Base-by-base conservation (phyloP, 805 yeast species). In the Candida schatavii region DNA sequence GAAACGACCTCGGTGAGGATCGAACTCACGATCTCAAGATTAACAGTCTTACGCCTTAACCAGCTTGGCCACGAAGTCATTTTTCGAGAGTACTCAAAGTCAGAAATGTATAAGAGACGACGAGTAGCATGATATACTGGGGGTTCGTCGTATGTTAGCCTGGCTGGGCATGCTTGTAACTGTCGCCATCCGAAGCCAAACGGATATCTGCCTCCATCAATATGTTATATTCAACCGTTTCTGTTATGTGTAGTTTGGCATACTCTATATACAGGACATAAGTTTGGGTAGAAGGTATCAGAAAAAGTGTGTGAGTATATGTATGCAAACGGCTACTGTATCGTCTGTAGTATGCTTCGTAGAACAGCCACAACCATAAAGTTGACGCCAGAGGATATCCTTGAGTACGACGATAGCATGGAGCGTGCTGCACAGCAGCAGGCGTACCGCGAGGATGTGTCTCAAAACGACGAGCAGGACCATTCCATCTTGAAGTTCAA, bases 291-390 rank as follows among this genome's bases (percentile, higher is more conserved):
- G n/a, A n/a, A n/a, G n/a, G n/a, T n/a, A n/a, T n/a, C n/a, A n/a
- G n/a, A n/a, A n/a, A n/a, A n/a, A n/a, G n/a, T n/a, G n/a, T n/a
- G 5, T 13, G n/a, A 6, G 17, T 29, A 5, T 17, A 29, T n/a
- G 14, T 5, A 29, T 9, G 17, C 6, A 29, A 5, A n/a, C 32
- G 14, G 17, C 14, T 13, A 13, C 13, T 10, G 13, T n/a, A 11
- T 18, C 26, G 13, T 39, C n/a, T n/a, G n/a, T n/a, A n/a, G n/a
- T n/a, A 84, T 85, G 91, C 64, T 85, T 33, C 72, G 90, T 62
- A 70, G 89, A 57, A 83, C 80, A 14, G 85, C 90, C 4, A 84
- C 91, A 0, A 72, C 80, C 2, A 78, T 85, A 41, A 74, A 74
- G 43, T 68, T 85, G 36, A 76, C 82, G 0, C 85, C 86, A 0